Percentiles rank a stretch among this genome's conserved stretches.
These are phyloP conservation scores for Ustilago vetiveriae DNA, from an alignment of 1,284 basidiomycete genomes.

Conservation along the genomic window DNA sequence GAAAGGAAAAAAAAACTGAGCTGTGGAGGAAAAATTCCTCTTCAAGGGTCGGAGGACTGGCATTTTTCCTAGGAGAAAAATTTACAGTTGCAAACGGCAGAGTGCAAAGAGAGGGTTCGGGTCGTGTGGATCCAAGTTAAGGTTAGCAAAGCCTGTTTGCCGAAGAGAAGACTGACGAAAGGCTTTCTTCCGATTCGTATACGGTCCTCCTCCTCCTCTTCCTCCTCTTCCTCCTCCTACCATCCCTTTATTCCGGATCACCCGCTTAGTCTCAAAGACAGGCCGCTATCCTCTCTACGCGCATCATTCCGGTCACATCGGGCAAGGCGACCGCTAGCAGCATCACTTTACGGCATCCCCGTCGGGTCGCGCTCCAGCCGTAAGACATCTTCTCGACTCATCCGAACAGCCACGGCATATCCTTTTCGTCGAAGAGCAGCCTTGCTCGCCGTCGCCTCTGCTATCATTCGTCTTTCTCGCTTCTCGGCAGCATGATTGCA, in stretches of 20 bases:
- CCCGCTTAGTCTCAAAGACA: conserved; percentile 1
- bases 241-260: neutral
- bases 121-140: conserved; percentile 10
- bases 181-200: neutral
- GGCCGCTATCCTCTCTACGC: too few relatives aligned
- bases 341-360: neutral
- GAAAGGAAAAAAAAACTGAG: neutral
- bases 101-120: neutral
- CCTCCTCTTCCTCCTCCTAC: neutral
- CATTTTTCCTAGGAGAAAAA: neutral
- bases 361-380: neutral
- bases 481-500: conserved; percentile 18
- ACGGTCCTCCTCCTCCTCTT: neutral
- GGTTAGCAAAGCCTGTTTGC: conserved; percentile 14
- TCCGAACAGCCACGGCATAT: neutral
- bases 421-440: too few relatives aligned
- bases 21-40: too few relatives aligned
- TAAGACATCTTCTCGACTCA: neutral
- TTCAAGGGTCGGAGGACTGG: too few relatives aligned
- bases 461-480: neutral
- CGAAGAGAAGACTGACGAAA: neutral
- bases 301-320: too few relatives aligned
- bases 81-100: conserved; percentile 2
- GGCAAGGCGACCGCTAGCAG: conserved; percentile 1
- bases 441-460: neutral